These are phyloP conservation scores for Globisporangium iwayamae DNA, from an alignment of 352 stramenopile species.

Conservation along the genomic window DNA sequence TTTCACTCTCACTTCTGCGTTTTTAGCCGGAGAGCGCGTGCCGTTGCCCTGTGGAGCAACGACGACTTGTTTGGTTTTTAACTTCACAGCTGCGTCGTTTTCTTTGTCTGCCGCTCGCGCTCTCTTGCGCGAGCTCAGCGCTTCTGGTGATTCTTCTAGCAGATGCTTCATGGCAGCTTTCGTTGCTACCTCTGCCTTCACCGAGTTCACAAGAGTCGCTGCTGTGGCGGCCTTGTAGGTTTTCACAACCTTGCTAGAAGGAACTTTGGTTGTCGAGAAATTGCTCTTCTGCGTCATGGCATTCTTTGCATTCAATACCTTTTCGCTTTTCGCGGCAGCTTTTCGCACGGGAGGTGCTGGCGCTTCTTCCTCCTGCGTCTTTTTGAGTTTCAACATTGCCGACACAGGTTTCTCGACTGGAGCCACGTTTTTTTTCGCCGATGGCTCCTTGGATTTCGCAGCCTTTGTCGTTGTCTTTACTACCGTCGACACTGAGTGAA, in stretches of 20 bases:
- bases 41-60: not conserved
- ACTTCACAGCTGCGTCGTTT: not conserved
- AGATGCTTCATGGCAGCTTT: not conserved
- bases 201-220: not conserved
- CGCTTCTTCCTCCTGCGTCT: not conserved
- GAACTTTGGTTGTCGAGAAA: not conserved
- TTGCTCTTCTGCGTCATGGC: not conserved
- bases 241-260: not conserved
- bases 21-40: too few species aligned
- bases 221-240: not conserved
- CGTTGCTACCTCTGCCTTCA: not conserved
- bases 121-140: slow-evolving; percentile 1
- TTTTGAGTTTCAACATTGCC: not conserved
- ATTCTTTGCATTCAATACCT: not conserved
- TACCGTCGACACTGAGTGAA: not conserved
- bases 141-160: not conserved
- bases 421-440: not conserved
- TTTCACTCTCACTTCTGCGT: not conserved
- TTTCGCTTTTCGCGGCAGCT: not conserved
- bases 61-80: not conserved
- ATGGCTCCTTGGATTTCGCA: not conserved
- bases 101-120: not conserved
- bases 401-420: not conserved
- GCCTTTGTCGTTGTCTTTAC: not conserved
- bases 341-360: not conserved